Conservation (phyloP, 2,329 filamentous ascomycete genomes). For the Diaporthe sp. region DNA sequence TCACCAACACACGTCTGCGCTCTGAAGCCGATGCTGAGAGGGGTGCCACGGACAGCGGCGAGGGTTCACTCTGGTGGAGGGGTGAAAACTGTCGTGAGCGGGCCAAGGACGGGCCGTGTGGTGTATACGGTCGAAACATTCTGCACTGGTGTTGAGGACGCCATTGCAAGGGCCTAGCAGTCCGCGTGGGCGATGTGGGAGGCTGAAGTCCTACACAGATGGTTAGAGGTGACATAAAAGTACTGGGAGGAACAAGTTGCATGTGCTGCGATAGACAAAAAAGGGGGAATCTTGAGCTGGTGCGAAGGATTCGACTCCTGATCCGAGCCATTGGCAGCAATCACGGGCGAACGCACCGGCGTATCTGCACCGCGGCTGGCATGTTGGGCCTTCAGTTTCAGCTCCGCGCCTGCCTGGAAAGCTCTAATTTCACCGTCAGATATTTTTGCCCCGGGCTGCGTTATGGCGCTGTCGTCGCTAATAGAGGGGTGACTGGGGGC, state of each 20-base stretch:
- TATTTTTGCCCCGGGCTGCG: neutral
- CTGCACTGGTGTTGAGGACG: neutral
- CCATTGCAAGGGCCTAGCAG: neutral
- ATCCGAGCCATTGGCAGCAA: neutral
- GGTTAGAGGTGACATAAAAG: neutral
- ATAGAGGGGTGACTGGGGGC: neutral
- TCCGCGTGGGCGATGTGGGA: neutral
- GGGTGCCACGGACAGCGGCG: neutral
- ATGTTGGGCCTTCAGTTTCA: neutral
- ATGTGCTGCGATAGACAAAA: neutral
- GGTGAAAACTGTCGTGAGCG: constrained; percentile 11
- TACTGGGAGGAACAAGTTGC: rapidly evolving
- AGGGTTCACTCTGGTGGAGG: neutral
- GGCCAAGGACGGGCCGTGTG: neutral
- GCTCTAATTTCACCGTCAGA: neutral
- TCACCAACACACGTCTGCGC: neutral
- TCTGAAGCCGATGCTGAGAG: neutral
- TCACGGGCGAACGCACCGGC: neutral
- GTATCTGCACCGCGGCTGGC: neutral
- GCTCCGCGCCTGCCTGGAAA: neutral
- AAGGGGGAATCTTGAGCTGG: neutral
- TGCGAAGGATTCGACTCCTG: neutral
- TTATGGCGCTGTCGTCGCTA: neutral
- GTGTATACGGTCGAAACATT: neutral
- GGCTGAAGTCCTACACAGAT: too few species aligned